Evolutionary conservation across 2,329 filamentous ascomycete species (phyloP), one percentile per base, ranked within the genome.

Genomic region (Biscogniauxia sp.): DNA sequence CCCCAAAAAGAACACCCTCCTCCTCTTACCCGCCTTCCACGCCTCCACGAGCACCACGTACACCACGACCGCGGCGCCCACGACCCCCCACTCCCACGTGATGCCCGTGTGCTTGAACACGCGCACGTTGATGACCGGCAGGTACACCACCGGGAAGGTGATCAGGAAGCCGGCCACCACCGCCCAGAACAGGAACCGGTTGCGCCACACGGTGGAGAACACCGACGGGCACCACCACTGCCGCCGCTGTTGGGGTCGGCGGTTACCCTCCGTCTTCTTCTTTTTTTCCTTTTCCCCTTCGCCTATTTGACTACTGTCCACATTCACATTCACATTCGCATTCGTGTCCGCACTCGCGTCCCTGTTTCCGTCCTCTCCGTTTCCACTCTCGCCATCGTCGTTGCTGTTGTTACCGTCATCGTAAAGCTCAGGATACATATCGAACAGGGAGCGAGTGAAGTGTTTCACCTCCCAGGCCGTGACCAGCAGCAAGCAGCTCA

Each of bases 381-480:
- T 28, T 9, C 28, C 28, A 32, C 9, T 32, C 11, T 13, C 28
- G 2, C 9, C 28, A 7, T 32, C 23, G 23, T 23, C 23, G 5
- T 5, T 5, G 5, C 23, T 5, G 23, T 23, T 5, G 23, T 2
- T 23, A n/a, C n/a, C n/a, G n/a, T n/a, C n/a, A n/a, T n/a, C n/a
- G n/a, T n/a, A n/a, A n/a, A n/a, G n/a, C 23, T 81, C 77, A 0
- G 80, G 80, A 61, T 87, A 80, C 84, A 91, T 88, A 68, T 82
- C 80, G 76, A 92, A 92, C 67, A 92, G 81, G 20, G 85, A 88
- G 53, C 87, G 84, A 17, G 84, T 84, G 74, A 89, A 88, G 67
- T 91, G 86, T 72, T 90, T 87, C 69, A 89, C 87, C 74, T 92
- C 88, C 88, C 88, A 91, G 0, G 89, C 87, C 0, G 88, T 86